Evolutionary conservation across 306 rosid species (phyloP).

Genomic region (Phaseolus lunatus): DNA sequence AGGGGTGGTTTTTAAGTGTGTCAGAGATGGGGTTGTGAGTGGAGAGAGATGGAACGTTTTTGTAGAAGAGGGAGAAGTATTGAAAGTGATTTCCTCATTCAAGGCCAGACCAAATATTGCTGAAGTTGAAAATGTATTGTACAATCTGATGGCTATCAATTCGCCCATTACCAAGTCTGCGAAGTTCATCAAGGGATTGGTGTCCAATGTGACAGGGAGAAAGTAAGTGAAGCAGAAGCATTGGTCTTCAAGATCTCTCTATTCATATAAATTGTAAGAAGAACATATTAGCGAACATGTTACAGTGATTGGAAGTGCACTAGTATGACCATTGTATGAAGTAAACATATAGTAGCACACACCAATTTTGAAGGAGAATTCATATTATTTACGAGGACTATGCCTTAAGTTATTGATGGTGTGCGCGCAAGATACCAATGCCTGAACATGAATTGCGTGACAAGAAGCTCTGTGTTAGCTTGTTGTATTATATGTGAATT

Average conservation of each 20-base stretch:
- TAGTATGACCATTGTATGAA: slow-evolving; percentile 32
- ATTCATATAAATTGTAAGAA: slow-evolving; percentile 35
- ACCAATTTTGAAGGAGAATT: slow-evolving; percentile 45
- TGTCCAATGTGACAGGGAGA: slow-evolving; percentile 84
- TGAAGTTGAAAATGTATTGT: slow-evolving; percentile 88
- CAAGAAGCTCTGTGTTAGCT: slow-evolving; percentile 24
- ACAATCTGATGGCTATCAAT: slow-evolving; percentile 89
- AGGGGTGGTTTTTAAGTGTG: slow-evolving; percentile 82
- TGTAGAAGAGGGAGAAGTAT: slow-evolving; percentile 83
- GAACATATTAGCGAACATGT: slow-evolving; percentile 42
- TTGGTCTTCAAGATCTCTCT: slow-evolving; percentile 30
- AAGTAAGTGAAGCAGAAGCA: slow-evolving; percentile 52
- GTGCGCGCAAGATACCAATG: slow-evolving; percentile 23
- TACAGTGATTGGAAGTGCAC: slow-evolving; percentile 40
- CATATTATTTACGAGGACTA: slow-evolving; percentile 31
- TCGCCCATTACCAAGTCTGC: slow-evolving; percentile 89
- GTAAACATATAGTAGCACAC: slow-evolving; percentile 22
- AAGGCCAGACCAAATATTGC: slow-evolving; percentile 67
- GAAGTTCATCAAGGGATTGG: slow-evolving; percentile 79
- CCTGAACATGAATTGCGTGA: slow-evolving; percentile 25
- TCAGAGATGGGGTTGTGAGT: slow-evolving; percentile 83
- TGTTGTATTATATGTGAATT: slow-evolving; percentile 1
- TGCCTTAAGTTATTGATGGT: slow-evolving; percentile 36
- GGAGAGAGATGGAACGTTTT: slow-evolving; percentile 80
- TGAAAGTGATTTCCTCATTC: slow-evolving; percentile 69